Conservation (phyloP, 805 yeast species). For the Scheffersomyces coipomensis region DNA sequence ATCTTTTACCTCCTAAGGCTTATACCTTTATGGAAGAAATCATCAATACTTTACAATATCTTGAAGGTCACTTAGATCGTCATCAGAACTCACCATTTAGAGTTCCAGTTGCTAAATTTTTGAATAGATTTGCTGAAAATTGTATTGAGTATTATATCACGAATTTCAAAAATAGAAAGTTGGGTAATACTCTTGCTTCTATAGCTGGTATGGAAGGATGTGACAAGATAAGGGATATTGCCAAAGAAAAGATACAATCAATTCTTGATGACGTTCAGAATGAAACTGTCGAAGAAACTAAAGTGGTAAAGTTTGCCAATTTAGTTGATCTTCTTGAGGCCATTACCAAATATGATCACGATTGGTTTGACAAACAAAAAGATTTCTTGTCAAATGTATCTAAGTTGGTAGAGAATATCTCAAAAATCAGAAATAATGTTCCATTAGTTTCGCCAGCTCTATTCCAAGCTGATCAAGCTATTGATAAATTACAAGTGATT, state of each 20-base stretch:
- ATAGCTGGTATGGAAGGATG: conserved; percentile 59
- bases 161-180: conserved; percentile 60
- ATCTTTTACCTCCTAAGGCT: conserved; percentile 88
- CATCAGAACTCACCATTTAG: conserved; percentile 88
- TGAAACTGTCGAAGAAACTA: conserved; percentile 52
- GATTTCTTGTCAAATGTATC: conserved; percentile 44
- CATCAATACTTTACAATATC: conserved; percentile 66
- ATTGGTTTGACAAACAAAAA: conserved; percentile 59
- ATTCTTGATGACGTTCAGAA: conserved; percentile 48
- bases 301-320: conserved; percentile 69
- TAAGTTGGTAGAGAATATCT: conserved; percentile 42
- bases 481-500: conserved; percentile 54
- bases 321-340: conserved; percentile 63
- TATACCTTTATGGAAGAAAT: conserved; percentile 88
- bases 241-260: conserved; percentile 50
- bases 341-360: conserved; percentile 46
- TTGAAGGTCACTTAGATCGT: conserved; percentile 82
- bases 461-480: conserved; percentile 70
- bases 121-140: conserved; percentile 78
- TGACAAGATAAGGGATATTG: conserved; percentile 52
- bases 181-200: conserved; percentile 66
- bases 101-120: conserved; percentile 81
- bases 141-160: conserved; percentile 67
- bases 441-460: conserved; percentile 58
- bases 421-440: conserved; percentile 36